A percentile compares a stretch with the other conserved stretches of the same genome.
phyloP scores from a whole-genome alignment of 768 basidiomycete genomes.

The Mycena chlorophos region DNA sequence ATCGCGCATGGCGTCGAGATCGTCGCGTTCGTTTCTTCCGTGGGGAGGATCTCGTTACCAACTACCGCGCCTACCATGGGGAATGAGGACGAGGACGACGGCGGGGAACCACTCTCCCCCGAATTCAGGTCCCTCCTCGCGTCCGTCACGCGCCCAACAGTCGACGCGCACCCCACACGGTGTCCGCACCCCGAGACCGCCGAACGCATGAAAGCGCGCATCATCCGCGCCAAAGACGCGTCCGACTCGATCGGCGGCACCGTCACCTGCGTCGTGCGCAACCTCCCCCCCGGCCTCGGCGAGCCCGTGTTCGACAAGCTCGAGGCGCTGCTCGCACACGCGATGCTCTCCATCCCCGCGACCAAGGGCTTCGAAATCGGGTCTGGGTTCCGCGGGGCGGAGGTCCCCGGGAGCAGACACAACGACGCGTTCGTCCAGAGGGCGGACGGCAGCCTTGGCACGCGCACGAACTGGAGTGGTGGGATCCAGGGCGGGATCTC shows the following conservation, averaged over 20 bases:
- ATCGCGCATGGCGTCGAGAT: constrained; percentile 88
- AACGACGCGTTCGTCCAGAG: constrained; percentile 83
- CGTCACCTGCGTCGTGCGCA: constrained; percentile 93
- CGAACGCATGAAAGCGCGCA: constrained; percentile 90
- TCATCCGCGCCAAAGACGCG: constrained; percentile 87
- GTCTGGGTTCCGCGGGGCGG: constrained; percentile 92
- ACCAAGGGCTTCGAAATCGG: constrained; percentile 99
- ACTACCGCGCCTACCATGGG: constrained; percentile 43
- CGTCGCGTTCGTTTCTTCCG: constrained; percentile 94
- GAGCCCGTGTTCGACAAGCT: constrained; percentile 99
- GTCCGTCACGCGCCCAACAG: constrained; percentile 80
- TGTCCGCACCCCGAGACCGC: constrained; percentile 92
- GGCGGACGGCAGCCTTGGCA: constrained; percentile 72
- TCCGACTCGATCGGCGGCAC: constrained; percentile 98
- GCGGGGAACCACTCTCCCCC: constrained; percentile 73
- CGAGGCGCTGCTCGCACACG: constrained; percentile 92
- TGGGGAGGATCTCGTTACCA: constrained; percentile 88
- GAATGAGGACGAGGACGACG: constrained; percentile 61
- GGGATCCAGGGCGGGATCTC: constrained; percentile 98
- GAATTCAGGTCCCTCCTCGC: constrained; percentile 81
- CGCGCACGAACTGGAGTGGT: constrained; percentile 92
- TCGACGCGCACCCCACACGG: constrained; percentile 83
- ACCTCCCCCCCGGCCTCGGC: constrained; percentile 86
- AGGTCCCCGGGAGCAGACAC: constrained; percentile 89
- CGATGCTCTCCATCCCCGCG: constrained; percentile 98